phyloP scores from a whole-genome alignment of 169 alveolate species.

The Cryptosporidium baileyi region DNA sequence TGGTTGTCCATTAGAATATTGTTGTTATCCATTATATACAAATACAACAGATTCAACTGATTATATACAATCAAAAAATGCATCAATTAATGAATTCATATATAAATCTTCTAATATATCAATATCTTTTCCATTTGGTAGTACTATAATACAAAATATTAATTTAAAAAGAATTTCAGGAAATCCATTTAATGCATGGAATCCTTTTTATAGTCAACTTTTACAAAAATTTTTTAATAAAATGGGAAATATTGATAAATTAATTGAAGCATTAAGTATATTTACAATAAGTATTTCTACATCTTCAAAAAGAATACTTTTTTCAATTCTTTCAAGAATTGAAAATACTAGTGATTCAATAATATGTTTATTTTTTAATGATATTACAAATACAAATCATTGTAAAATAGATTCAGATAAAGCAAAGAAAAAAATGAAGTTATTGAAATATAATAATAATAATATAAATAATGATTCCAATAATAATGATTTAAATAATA shows the following conservation, averaged over 20 bases:
- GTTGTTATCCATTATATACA: constrained; percentile 39
- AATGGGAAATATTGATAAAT: not conserved
- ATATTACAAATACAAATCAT: not conserved
- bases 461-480: no score
- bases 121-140: constrained; percentile 60
- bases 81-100: constrained; percentile 35
- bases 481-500: not conserved
- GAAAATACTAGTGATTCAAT: constrained; percentile 62
- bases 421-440: no score
- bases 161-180: constrained; percentile 15
- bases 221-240: not conserved
- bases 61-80: constrained; percentile 44
- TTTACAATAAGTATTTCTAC: constrained; percentile 28
- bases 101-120: constrained; percentile 11
- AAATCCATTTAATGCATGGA: constrained; percentile 51
- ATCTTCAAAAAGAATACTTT: constrained; percentile 19
- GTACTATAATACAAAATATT: constrained; percentile 38
- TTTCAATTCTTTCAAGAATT: constrained; percentile 25
- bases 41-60: constrained; percentile 42
- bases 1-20: constrained; percentile 56
- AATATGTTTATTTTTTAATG: constrained; percentile 44
- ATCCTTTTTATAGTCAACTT: constrained; percentile 39
- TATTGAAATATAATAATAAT: no score
- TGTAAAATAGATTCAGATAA: no score
- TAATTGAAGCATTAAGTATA: not conserved